Evolutionary conservation across 768 basidiomycete genomes (phyloP), one percentile per base, ranked within the genome.

Genomic region (Agrocybe pediades): DNA sequence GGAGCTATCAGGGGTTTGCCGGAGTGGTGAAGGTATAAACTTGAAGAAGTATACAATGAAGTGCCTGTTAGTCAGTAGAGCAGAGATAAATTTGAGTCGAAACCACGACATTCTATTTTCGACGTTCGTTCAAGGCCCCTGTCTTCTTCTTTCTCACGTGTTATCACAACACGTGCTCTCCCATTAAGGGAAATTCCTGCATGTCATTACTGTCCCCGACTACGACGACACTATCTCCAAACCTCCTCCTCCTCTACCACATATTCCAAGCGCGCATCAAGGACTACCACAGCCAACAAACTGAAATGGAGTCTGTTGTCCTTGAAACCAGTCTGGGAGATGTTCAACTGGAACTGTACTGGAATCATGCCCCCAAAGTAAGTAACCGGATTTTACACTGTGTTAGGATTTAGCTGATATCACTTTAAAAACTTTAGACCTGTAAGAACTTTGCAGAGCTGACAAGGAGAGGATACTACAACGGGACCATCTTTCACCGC

Each of bases 401-500:
- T 48, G 19, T 20, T 30, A 19, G 17, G 19, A 26, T 13, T n/a
- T 43, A 24, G 44, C 51, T 53, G 59, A 47, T 52, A 62, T 57
- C 43, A 53, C 57, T 54, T 49, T 53, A 15, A n/a, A n/a, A n/a
- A n/a, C n/a, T n/a, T n/a, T 65, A 97, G 91, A 95, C 95, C 11
- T 97, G 95, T 76, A 85, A 90, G 70, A 99, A 98, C 78, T 98
- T 98, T 71, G 82, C 85, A 55, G 92, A 95, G 62, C 84, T 98
- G 24, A 81, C 90, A n/a, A 89, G 84, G 66, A 83, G 87, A 54
- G 95, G 95, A 0, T 98, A 97, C 71, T 98, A 98, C 74, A 95
- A 94, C 60, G 85, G 85, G 19, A 83, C 91, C 3, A 66, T 92
- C 44, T 98, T 97, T 66, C 96, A 98, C 74, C 87, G 96, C 29